These are phyloP conservation scores for Sesbania bispinosa DNA, from an alignment of 306 rosid genomes.

Conservation along the genomic window DNA sequence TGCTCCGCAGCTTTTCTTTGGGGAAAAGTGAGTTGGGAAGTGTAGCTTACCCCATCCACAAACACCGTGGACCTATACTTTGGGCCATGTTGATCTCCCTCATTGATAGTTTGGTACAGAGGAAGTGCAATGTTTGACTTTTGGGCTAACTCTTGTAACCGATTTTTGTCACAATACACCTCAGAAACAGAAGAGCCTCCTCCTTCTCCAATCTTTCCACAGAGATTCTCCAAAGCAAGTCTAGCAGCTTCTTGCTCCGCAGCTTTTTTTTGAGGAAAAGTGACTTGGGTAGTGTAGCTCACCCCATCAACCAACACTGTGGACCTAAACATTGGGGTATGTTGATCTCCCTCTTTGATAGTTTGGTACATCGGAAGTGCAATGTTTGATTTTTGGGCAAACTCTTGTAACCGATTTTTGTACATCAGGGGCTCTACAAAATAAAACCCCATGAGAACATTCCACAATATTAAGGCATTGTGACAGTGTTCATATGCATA, in stretches of 20 bases:
- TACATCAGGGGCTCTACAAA: no score
- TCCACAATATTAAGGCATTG: no score
- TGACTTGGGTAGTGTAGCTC: conserved; percentile 20
- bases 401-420: conserved; percentile 37
- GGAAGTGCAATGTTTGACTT: conserved; percentile 31
- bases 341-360: conserved; percentile 29
- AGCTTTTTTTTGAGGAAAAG: conserved; percentile 28
- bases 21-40: conserved; percentile 28
- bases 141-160: conserved; percentile 33
- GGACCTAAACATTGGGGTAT: conserved; percentile 36
- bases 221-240: conserved; percentile 32
- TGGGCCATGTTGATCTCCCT: conserved; percentile 32
- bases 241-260: conserved; percentile 59
- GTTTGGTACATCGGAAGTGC: conserved; percentile 39
- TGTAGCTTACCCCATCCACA: conserved; percentile 33
- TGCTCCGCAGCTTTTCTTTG: conserved; percentile 49
- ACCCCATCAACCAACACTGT: conserved; percentile 40
- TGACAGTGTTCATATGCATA: no score
- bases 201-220: conserved; percentile 24
- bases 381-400: conserved; percentile 21
- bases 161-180: conserved; percentile 42
- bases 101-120: conserved; percentile 33
- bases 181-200: conserved; percentile 24
- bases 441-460: no score
- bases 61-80: conserved; percentile 37